Conservation (phyloP, 768 basidiomycete species). For the Lyophyllum semitale region DNA sequence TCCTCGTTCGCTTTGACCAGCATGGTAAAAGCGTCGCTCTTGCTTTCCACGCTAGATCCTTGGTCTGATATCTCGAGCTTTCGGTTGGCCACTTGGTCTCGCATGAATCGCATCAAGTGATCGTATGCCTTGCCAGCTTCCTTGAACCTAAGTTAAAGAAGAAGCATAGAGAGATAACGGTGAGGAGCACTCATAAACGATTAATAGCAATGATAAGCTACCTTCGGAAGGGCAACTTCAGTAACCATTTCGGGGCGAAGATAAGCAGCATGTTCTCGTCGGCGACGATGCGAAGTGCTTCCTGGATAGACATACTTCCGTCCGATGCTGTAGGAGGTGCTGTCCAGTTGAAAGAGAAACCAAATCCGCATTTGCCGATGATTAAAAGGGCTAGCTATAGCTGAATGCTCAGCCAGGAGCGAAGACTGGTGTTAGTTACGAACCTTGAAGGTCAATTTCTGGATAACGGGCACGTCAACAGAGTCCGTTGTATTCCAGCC, state of each 20-base stretch:
- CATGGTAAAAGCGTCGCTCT: constrained; percentile 40
- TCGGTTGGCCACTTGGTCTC: constrained; percentile 32
- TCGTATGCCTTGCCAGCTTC: constrained; percentile 29
- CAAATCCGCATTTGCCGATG: constrained; percentile 49
- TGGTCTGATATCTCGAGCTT: constrained; percentile 28
- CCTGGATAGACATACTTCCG: constrained; percentile 39
- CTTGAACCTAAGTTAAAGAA: constrained; percentile 22
- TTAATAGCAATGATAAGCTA: constrained; percentile 13
- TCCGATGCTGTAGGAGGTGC: constrained; percentile 36
- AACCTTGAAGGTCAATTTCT: constrained; percentile 33
- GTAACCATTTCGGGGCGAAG: constrained; percentile 39
- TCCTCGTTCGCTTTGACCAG: constrained; percentile 49
- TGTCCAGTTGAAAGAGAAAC: constrained; percentile 43
- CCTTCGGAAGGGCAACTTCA: constrained; percentile 36
- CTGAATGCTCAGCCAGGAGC: neutral
- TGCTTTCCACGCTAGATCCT: neutral
- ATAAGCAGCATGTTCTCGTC: constrained; percentile 27
- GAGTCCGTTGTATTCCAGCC: constrained; percentile 24
- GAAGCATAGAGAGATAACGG: neutral
- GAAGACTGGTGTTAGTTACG: neutral
- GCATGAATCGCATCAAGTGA: constrained; percentile 39
- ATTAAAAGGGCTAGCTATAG: constrained; percentile 42
- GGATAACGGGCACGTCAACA: constrained; percentile 24
- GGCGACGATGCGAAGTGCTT: constrained; percentile 35
- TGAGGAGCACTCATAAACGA: neutral